Base-by-base conservation (phyloP, 345 rosid genomes). In the Populus nigra region DNA sequence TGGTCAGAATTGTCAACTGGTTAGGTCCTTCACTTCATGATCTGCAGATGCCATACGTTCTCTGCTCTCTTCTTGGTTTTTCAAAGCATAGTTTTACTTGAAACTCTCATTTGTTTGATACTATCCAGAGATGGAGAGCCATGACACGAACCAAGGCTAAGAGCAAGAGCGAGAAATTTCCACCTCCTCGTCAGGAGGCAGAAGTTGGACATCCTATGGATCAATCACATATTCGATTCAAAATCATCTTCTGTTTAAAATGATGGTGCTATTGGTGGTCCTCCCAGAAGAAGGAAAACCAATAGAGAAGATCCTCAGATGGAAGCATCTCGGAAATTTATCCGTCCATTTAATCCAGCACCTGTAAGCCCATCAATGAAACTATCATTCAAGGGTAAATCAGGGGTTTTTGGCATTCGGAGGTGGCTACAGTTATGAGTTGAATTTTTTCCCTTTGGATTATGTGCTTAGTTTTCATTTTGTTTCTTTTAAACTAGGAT, bases 141-240 rank as follows among this genome's bases (percentile, higher is more conserved):
- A 61, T 76, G 71, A 78, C 90, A 63, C 89, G 89, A 71, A 80
- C 86, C 77, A 88, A 87, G 80, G 91, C 88, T 1, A 89, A 87
- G 85, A 91, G 97, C 89, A 94, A 89, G 86, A 94, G 98, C 41
- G 98, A 91, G 91, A 94, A 78, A 70, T 94, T 94, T 75, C 98
- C 98, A 4, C 98, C 98, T 79, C 97, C 97, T 1, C 97, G 91
- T 84, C 93, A 89, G 84, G 97, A 94, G 49, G 97, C 90, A 76
- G 95, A 89, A 35, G 88, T 90, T 38, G 94, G 96, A 62, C 86
- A 90, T 50, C 85, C 78, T 18, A 50, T 77, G 4, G 88, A 85
- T 72, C 68, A 79, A 22, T 85, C 90, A 68, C 81, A 72, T 29
- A 65, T 87, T 81, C 80, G 72, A 69, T 71, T 27, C 83, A 35